phyloP scores from a whole-genome alignment of 2,329 filamentous ascomycete species.

The Fonsecaea monophora region DNA sequence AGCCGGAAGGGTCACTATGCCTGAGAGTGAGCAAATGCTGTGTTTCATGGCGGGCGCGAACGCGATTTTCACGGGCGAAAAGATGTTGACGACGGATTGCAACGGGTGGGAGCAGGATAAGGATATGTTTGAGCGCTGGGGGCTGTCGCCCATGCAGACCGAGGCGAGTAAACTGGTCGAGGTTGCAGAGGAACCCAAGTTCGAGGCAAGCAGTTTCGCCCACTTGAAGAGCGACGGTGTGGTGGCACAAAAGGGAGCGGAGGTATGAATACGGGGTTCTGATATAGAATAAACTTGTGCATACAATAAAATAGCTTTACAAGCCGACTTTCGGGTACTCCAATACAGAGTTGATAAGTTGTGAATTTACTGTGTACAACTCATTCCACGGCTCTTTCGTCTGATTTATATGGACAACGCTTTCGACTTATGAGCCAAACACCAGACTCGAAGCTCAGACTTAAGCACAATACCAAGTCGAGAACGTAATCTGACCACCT shows the following conservation, averaged over 20 bases:
- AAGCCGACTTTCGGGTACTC: background rate
- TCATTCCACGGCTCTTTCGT: background rate
- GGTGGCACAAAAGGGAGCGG: conserved; percentile 10
- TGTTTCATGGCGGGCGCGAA: conserved; percentile 93
- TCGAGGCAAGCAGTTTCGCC: conserved; percentile 38
- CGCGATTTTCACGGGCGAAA: conserved; percentile 93
- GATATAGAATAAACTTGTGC: conserved; percentile 6
- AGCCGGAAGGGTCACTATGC: conserved; percentile 81
- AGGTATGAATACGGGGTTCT: conserved; percentile 13
- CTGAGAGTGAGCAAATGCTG: conserved; percentile 84
- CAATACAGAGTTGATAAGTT: background rate
- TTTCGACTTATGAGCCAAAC: background rate
- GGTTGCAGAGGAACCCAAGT: conserved; percentile 35
- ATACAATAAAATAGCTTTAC: background rate
- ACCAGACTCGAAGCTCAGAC: background rate
- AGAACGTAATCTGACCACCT: background rate
- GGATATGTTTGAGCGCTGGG: conserved; percentile 83
- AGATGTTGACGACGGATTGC: conserved; percentile 92
- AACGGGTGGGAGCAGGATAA: conserved; percentile 90
- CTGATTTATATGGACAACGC: background rate
- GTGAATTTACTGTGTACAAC: background rate
- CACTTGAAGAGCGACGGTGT: conserved; percentile 27
- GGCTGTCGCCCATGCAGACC: conserved; percentile 74
- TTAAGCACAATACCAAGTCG: background rate
- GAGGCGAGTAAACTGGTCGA: conserved; percentile 39